Evolutionary conservation across 805 yeast species (phyloP), one percentile per base, ranked within the genome.

Genomic region (Lachancea cidri): DNA sequence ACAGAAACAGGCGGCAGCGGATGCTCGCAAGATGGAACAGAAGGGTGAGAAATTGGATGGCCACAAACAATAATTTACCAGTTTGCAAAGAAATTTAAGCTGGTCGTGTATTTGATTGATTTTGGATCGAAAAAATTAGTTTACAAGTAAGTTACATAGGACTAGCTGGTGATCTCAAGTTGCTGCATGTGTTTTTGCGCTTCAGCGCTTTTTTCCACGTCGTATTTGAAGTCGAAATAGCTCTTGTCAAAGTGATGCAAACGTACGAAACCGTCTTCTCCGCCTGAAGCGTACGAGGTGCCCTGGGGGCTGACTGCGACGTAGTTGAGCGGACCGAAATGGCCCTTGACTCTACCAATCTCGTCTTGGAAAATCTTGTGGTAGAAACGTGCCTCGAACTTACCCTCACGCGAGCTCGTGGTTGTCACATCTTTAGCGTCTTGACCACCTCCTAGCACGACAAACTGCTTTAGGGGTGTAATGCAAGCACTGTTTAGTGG

Each of bases 361-460:
- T 91, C 98, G 62, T 91, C 98, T 65, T 83, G 83, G 65, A 89
- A 93, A 38, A 93, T 77, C 70, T 91, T 93, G 70, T 93, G 98
- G 69, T 81, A 87, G 65, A 93, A 86, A 70, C 96, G 79, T 29
- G 97, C 93, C 72, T 93, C 98, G 65, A 93, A 93, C 62, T 86
- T 86, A 71, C 98, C 98, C 66, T 91, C 95, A 36, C 83, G 74
- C 42, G 88, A 80, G 33, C 93, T 77, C 19, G 98, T 88, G n/a
- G 98, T 93, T 33, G 99, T 93, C 60, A 93, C 99, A 65, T 89
- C 95, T 67, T 88, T 81, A 31, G 98, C 98, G 57, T 88, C 98
- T 73, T 93, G 98, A 80, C 99, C 99, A 71, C 99, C 99, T 40
- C 98, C 98, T 47, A 93, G 73, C 37, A 93, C 82, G 47, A 93